Percentiles rank a stretch among this genome's conserved stretches.
These are phyloP conservation scores for Malassezia obtusa DNA, from an alignment of 1,284 basidiomycete species.

Conservation along the genomic window DNA sequence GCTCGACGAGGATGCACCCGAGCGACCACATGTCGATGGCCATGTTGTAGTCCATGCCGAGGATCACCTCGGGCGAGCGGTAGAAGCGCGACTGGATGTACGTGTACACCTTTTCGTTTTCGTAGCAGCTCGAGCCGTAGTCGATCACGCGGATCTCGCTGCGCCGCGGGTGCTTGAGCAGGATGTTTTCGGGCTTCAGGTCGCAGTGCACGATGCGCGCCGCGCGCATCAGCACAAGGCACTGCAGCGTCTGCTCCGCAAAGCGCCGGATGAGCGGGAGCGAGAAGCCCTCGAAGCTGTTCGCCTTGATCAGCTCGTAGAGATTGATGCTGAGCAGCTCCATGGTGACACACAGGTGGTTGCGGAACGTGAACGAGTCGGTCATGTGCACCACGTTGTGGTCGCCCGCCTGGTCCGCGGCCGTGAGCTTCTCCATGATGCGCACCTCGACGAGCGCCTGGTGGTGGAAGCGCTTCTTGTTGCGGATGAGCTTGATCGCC, in stretches of 20 bases:
- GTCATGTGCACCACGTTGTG: slow-evolving; percentile 97
- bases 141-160: slow-evolving; percentile 97
- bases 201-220: slow-evolving; percentile 99
- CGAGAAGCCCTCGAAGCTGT: slow-evolving; percentile 92
- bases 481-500: slow-evolving; percentile 97
- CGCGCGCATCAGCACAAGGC: slow-evolving; percentile 82
- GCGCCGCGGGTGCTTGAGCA: slow-evolving; percentile 85
- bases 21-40: slow-evolving; percentile 96
- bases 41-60: slow-evolving; percentile 46
- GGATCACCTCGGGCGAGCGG: slow-evolving; percentile 67
- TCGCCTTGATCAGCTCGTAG: slow-evolving; percentile 98
- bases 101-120: slow-evolving; percentile 96
- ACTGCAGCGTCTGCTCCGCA: slow-evolving; percentile 86
- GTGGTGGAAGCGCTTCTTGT: slow-evolving; percentile 98
- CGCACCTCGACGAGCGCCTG: slow-evolving; percentile 98
- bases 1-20: slow-evolving; percentile 91
- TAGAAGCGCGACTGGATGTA: slow-evolving; percentile 96
- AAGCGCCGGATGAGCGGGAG: slow-evolving; percentile 89
- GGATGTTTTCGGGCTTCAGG: slow-evolving; percentile 97
- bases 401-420: slow-evolving; percentile 96
- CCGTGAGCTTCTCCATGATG: slow-evolving; percentile 85
- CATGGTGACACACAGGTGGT: slow-evolving; percentile 95
- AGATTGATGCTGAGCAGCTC: slow-evolving; percentile 96
- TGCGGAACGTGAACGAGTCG: slow-evolving; percentile 95
- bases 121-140: slow-evolving; percentile 96